phyloP scores from a whole-genome alignment of 176 grass and related monocot species.

The Eleusine indica region DNA sequence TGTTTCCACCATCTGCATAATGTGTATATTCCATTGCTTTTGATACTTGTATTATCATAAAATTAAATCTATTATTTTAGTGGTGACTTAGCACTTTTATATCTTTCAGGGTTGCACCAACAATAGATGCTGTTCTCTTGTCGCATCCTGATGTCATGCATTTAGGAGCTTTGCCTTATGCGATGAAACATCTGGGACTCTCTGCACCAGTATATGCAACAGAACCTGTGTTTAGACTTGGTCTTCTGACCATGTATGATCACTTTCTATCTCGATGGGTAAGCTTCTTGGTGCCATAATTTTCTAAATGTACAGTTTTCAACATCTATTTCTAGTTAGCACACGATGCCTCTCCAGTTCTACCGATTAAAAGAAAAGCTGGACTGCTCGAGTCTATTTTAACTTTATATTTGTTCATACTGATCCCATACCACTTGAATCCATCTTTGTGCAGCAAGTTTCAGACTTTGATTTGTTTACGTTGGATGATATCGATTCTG shows the following conservation, averaged over 20 bases:
- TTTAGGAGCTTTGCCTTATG: constrained; percentile 97
- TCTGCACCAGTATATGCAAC: constrained; percentile 91
- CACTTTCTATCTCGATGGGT: constrained; percentile 86
- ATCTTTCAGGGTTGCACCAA: constrained; percentile 70
- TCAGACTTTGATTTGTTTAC: constrained; percentile 92
- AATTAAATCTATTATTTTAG: neutral
- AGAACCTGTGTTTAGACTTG: constrained; percentile 94
- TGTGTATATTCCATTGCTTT: neutral
- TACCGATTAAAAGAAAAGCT: constrained; percentile 3
- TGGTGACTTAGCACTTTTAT: constrained; percentile 16
- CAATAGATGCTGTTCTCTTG: constrained; percentile 80
- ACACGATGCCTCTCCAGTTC: neutral
- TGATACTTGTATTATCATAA: neutral
- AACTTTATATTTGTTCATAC: constrained; percentile 8
- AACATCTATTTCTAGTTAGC: constrained; percentile 27
- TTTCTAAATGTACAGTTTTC: constrained; percentile 1
- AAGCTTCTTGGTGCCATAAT: constrained; percentile 47
- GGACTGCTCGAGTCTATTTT: neutral
- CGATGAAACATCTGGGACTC: constrained; percentile 81
- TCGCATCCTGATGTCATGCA: constrained; percentile 92
- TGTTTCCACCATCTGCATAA: constrained; percentile 7
- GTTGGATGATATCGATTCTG: constrained; percentile 87
- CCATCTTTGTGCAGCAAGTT: constrained; percentile 59
- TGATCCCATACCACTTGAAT: constrained; percentile 30
- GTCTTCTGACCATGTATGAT: constrained; percentile 97